Evolutionary conservation across 2,329 filamentous ascomycete genomes (phyloP).

Genomic region (Pestalotiopsis sp.): DNA sequence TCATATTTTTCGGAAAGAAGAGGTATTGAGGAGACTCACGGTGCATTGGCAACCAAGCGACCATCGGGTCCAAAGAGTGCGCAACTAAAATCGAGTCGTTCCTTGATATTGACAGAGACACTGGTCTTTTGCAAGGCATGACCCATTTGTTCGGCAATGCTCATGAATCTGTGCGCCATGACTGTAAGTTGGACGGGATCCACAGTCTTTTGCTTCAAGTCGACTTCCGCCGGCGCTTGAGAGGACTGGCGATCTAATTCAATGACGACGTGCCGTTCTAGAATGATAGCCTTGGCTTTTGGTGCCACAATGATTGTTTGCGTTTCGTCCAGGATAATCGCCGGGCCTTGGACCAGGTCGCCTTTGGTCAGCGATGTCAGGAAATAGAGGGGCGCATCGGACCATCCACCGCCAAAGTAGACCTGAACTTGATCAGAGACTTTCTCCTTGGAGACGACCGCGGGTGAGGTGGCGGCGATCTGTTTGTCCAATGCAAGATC

Average conservation of each 20-base stretch:
- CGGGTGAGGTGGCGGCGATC: not conserved
- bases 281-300: slow-evolving; percentile 28
- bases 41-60: slow-evolving; percentile 72
- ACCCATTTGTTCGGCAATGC: slow-evolving; percentile 83
- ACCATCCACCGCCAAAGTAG: slow-evolving; percentile 12
- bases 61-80: slow-evolving; percentile 76
- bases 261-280: slow-evolving; percentile 38
- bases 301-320: slow-evolving; percentile 74
- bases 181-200: slow-evolving; percentile 76
- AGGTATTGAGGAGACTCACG: slow-evolving; percentile 27
- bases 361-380: slow-evolving; percentile 24
- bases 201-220: slow-evolving; percentile 43
- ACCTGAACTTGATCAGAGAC: slow-evolving; percentile 9
- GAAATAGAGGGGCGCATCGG: slow-evolving; percentile 26
- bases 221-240: slow-evolving; percentile 56
- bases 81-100: slow-evolving; percentile 80
- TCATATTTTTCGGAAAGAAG: not conserved
- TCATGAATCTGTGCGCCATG: slow-evolving; percentile 82
- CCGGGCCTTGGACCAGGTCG: slow-evolving; percentile 31
- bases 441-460: not conserved
- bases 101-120: slow-evolving; percentile 79
- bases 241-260: slow-evolving; percentile 46
- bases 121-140: slow-evolving; percentile 77
- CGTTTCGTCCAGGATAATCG: slow-evolving; percentile 67
- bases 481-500: not conserved